Conservation (phyloP, 2,329 filamentous ascomycete species). For the Orbilia ellipsospora region DNA sequence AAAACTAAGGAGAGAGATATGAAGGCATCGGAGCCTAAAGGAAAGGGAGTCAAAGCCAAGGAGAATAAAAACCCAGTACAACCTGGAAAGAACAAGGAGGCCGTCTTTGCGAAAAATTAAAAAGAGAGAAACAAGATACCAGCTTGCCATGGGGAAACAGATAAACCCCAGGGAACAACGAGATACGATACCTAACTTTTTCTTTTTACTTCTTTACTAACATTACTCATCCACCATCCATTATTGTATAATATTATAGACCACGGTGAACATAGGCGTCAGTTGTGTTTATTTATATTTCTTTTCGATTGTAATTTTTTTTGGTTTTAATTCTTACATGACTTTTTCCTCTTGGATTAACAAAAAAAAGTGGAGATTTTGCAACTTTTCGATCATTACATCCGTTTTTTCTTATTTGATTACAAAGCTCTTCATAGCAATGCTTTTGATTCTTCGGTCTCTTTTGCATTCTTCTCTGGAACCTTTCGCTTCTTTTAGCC, state of each 20-base stretch:
- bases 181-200: background rate
- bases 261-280: constrained; percentile 42
- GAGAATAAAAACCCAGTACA: constrained; percentile 41
- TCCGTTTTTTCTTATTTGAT: background rate
- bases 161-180: no score
- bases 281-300: constrained; percentile 15
- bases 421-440: background rate
- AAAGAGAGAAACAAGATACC: no score
- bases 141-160: no score
- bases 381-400: background rate
- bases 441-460: no score
- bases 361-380: constrained; percentile 1
- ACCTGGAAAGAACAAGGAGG: constrained; percentile 35
- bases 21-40: no score
- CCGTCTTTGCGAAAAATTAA: constrained; percentile 21
- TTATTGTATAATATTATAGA: constrained; percentile 49
- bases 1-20: background rate
- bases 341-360: constrained; percentile 5
- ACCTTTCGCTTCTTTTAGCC: no score
- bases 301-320: constrained; percentile 20
- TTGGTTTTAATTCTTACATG: constrained; percentile 14
- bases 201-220: background rate
- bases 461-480: no score
- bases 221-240: no score
- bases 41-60: no score